Evolutionary conservation across 1,139 yeast species (phyloP).

Genomic region (Lodderomyces orthopsilosis): DNA sequence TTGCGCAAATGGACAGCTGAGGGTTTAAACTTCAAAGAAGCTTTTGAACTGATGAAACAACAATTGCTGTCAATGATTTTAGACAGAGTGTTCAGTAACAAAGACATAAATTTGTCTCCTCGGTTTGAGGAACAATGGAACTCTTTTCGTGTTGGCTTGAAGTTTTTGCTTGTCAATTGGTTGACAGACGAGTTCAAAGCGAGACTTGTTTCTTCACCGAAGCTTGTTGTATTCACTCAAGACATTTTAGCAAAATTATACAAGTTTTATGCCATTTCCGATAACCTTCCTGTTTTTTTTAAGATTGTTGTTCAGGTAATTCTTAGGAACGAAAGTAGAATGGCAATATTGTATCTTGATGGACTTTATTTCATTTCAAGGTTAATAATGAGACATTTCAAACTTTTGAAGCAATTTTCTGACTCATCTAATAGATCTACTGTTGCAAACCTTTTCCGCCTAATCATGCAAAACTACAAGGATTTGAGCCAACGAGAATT

Average conservation of each 20-base stretch:
- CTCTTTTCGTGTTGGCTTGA: constrained; percentile 34
- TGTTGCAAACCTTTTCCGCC: constrained; percentile 23
- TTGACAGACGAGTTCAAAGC: constrained; percentile 38
- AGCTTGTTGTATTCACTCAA: constrained; percentile 38
- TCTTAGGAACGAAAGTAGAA: constrained; percentile 41
- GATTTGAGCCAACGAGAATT: constrained; percentile 35
- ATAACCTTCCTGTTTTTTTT: constrained; percentile 43
- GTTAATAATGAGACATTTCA: constrained; percentile 35
- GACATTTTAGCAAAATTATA: constrained; percentile 31
- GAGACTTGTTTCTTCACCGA: constrained; percentile 30
- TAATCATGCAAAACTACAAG: constrained; percentile 33
- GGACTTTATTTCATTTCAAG: constrained; percentile 36
- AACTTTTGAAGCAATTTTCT: constrained; percentile 35
- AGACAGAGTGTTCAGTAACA: constrained; percentile 20
- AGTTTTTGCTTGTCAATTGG: constrained; percentile 44
- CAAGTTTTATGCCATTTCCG: constrained; percentile 31
- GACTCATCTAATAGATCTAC: constrained; percentile 16
- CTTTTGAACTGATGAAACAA: constrained; percentile 28
- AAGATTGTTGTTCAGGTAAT: constrained; percentile 35
- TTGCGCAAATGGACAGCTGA: constrained; percentile 38
- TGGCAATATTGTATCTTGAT: constrained; percentile 42
- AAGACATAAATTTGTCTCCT: constrained; percentile 14
- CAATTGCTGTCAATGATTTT: constrained; percentile 24
- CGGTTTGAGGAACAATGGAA: constrained; percentile 9
- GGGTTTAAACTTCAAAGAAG: constrained; percentile 32